phyloP scores from a whole-genome alignment of 2,329 filamentous ascomycete species.

The Trichoderma lentiforme region DNA sequence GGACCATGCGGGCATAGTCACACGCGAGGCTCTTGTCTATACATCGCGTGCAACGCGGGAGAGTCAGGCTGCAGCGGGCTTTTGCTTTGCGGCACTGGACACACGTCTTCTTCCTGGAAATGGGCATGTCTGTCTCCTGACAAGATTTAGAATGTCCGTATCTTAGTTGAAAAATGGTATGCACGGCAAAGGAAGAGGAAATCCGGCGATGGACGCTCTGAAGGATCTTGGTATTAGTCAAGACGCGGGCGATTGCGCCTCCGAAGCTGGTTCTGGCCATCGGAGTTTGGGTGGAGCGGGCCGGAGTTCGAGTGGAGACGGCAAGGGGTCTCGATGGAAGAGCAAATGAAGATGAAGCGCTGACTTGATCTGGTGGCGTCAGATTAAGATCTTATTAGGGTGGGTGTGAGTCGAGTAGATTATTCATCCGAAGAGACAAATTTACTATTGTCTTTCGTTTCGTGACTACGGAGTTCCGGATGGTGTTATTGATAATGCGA shows the following conservation, averaged over 20 bases:
- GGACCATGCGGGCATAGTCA: conserved; percentile 13
- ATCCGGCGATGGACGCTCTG: not conserved
- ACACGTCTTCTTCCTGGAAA: conserved; percentile 22
- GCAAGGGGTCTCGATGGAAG: not conserved
- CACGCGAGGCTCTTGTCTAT: conserved; percentile 11
- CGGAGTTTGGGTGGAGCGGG: conserved; percentile 14
- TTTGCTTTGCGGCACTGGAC: conserved; percentile 20
- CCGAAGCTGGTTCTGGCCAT: not conserved
- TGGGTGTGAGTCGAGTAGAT: not conserved
- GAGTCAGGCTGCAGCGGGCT: conserved; percentile 17
- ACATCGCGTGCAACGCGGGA: conserved; percentile 20
- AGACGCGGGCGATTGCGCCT: not conserved
- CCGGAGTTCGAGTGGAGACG: conserved; percentile 16
- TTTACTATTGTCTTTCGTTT: not conserved
- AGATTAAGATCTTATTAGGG: not conserved
- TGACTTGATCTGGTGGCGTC: not conserved
- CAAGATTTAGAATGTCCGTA: not conserved
- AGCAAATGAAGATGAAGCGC: not conserved
- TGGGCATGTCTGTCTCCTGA: conserved; percentile 13
- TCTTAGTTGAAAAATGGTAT: not conserved
- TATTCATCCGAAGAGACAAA: not conserved
- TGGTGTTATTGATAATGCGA: not conserved
- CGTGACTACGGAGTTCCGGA: not conserved
- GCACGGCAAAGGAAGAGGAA: not conserved
- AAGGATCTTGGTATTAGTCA: not conserved